Evolutionary conservation across 495 filamentous ascomycete species (phyloP).

Genomic region (Evernia prunastri): DNA sequence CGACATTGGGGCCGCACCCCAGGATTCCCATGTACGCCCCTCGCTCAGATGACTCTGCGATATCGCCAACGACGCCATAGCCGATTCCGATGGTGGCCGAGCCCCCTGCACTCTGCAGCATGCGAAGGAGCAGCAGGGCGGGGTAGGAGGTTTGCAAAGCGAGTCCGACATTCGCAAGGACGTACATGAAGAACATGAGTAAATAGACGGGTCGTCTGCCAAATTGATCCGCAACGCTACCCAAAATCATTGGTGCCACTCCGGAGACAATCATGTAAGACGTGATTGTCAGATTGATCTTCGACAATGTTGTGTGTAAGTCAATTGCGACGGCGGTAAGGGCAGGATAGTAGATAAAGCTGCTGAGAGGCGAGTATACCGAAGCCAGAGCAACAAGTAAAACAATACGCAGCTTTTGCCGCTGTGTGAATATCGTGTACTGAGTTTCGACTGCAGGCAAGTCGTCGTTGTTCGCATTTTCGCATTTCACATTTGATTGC

Average conservation of each 20-base stretch:
- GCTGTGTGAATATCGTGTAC: constrained; percentile 52
- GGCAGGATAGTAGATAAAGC: constrained; percentile 45
- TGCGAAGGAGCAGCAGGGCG: constrained; percentile 33
- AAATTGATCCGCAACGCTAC: constrained; percentile 31
- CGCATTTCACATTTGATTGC: background rate
- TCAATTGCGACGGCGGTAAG: constrained; percentile 37
- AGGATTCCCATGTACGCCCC: constrained; percentile 38
- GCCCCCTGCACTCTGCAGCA: constrained; percentile 34
- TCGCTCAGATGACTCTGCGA: constrained; percentile 38
- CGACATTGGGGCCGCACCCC: constrained; percentile 1
- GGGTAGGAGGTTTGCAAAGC: constrained; percentile 34
- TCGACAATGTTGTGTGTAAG: constrained; percentile 33
- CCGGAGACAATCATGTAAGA: constrained; percentile 45
- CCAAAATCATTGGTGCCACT: constrained; percentile 36
- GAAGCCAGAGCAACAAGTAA: constrained; percentile 54
- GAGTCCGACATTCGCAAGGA: constrained; percentile 33
- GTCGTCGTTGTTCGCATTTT: background rate
- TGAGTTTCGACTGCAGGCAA: constrained; percentile 14
- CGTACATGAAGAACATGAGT: constrained; percentile 33
- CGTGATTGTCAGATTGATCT: constrained; percentile 48
- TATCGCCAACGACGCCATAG: constrained; percentile 39
- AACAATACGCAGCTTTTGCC: constrained; percentile 55
- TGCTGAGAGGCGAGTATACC: constrained; percentile 42
- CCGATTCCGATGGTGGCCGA: constrained; percentile 36
- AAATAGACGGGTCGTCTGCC: constrained; percentile 35